A percentile compares a stretch with the other conserved stretches of the same genome.
Conservation (phyloP, 441 rosid species). For the Macaranga tanarius region DNA sequence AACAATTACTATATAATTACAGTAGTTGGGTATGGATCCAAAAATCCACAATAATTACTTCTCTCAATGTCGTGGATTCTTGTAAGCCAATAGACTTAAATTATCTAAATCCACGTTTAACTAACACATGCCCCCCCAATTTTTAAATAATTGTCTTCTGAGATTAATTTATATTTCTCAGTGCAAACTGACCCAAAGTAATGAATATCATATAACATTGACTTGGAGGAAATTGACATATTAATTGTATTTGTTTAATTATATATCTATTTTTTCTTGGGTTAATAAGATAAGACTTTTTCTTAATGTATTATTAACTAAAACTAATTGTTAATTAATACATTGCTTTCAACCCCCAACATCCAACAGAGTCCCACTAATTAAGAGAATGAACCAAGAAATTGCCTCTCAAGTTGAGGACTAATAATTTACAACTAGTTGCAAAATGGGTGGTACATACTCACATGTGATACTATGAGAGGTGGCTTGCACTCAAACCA, state of each 20-base stretch:
- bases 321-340: background rate
- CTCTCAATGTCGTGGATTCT: background rate
- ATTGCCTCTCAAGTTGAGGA: background rate
- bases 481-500: background rate
- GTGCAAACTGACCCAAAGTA: background rate
- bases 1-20: no score
- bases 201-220: background rate
- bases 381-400: constrained; percentile 6
- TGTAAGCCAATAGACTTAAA: background rate
- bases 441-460: background rate
- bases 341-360: constrained; percentile 7
- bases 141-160: background rate
- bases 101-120: background rate
- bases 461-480: background rate
- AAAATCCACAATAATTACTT: background rate
- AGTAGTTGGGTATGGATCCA: background rate
- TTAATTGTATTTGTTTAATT: no score
- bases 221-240: background rate
- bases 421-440: background rate
- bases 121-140: background rate
- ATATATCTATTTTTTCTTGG: background rate
- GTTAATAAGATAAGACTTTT: no score
- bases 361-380: constrained; percentile 3
- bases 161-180: background rate
- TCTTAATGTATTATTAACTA: background rate